Conservation (phyloP, 495 filamentous ascomycete genomes). For the Penicillium robsamsonii region DNA sequence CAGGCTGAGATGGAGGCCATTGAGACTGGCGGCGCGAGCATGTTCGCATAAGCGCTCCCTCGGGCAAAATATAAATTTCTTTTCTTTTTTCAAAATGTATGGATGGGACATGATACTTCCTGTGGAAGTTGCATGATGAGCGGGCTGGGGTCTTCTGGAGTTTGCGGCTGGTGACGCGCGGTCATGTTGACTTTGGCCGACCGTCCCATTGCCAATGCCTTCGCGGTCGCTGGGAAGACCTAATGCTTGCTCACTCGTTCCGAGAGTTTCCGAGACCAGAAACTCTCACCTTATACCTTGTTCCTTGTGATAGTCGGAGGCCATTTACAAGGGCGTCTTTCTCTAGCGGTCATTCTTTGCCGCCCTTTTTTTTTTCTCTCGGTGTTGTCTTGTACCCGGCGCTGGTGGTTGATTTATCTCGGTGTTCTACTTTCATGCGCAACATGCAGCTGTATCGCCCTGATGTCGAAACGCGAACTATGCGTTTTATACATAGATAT, state of each 20-base stretch:
- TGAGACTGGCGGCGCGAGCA: slow-evolving; percentile 83
- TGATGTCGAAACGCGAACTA: slow-evolving; percentile 17
- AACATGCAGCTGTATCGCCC: slow-evolving; percentile 25
- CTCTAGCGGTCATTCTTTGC: slow-evolving; percentile 10
- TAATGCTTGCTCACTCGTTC: background rate
- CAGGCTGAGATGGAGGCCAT: slow-evolving; percentile 90
- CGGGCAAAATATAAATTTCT: slow-evolving; percentile 3
- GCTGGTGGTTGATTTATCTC: slow-evolving; percentile 42
- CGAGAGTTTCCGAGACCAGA: slow-evolving; percentile 2
- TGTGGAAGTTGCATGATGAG: slow-evolving; percentile 19
- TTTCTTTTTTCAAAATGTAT: slow-evolving; percentile 11
- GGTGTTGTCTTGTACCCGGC: slow-evolving; percentile 28
- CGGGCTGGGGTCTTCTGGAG: slow-evolving; percentile 1
- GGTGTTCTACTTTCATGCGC: slow-evolving; percentile 33
- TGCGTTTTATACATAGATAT: slow-evolving; percentile 27
- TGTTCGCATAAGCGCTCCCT: slow-evolving; percentile 46
- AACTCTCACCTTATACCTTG: slow-evolving; percentile 8
- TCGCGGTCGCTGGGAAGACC: slow-evolving; percentile 4
- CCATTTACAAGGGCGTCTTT: slow-evolving; percentile 7
- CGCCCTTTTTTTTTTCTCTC: slow-evolving; percentile 16
- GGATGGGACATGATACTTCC: slow-evolving; percentile 29
- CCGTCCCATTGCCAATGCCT: background rate
- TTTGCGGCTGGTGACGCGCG: slow-evolving; percentile 11
- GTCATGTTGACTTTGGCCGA: slow-evolving; percentile 10
- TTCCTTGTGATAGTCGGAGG: background rate